Base-by-base conservation (phyloP, 805 yeast genomes). In the Debaryomyces tyrocola region DNA sequence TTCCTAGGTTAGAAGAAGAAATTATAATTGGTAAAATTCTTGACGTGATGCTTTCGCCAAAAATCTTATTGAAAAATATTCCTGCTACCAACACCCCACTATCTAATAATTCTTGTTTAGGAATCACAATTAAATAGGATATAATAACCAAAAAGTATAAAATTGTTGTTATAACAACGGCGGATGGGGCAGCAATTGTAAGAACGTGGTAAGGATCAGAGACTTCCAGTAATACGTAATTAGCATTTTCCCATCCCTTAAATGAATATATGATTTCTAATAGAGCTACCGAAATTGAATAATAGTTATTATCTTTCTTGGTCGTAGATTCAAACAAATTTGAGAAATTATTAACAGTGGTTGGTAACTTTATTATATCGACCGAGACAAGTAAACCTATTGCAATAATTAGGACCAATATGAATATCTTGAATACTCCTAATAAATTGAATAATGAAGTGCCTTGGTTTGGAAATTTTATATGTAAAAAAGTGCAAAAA, bases 221-320 rank as follows among this genome's bases (percentile, higher is more conserved):
- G 37, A 83, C 74, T 53, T 83, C 87, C 48, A 77, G 75, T 43
- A 83, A 63, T 0, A 83, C 88, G 52, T 80, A 77, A 56, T 83
- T 83, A 37, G 83, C 84, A 52, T 83, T 83, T 52, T 83, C 87
- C 87, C 87, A 83, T 4, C 88, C 88, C 48, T 82, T 78, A 62
- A 81, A 83, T 0, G 87, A 80, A 56, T 82, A 83, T 11, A 83
- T 78, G 20, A 83, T 76, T 41, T 84, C 79, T 33, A 83, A 58
- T 29, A 83, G 57, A 0, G 84, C 86, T 33, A 82, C 82, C 1
- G 86, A 73, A 6, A 76, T 57, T 33, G 78, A 75, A 54, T 80
- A 83, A 9, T 67, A 53, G 38, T 58, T 62, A 2, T 80, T 74
- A 8, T 48, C n/a, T 20, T 47, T 18, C 40, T 44, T 27, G 35